Base-by-base conservation (phyloP, 2,329 filamentous ascomycete genomes). In the Trichoderma sp. region DNA sequence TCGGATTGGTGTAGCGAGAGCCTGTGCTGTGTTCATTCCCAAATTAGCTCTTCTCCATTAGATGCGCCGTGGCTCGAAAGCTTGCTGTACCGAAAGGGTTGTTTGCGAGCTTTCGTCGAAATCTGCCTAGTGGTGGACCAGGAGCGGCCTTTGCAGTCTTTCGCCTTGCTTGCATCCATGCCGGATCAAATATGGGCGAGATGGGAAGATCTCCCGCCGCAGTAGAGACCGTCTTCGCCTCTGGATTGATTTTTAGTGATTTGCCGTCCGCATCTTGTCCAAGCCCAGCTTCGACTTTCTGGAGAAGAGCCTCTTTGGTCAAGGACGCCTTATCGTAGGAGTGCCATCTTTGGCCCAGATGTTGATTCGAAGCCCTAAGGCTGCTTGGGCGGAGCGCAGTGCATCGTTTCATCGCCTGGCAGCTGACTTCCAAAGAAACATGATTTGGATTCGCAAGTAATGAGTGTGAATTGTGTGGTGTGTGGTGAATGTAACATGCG, bases 1-100 rank as follows among this genome's bases (percentile, higher is more conserved):
- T 66, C 91, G 87, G 26, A 90, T 68, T 0, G 88, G 87, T 0
- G 86, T 85, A 34, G 86, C 86, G 26, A 94, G 83, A 7, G 88
- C 86, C 55, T 83, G 83, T 3, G 90, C 90, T 91, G 66, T 28
- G 4, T 34, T 34, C 11, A 34, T 13, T 56, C 11, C 5, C n/a
- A n/a, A 28, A 56, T 74, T 37, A 74, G 72, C 59, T 14, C 10
- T 46, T n/a, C 55, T 59, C 10, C 49, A 10, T 30, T 8, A 16
- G 3, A 18, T 16, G 16, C 34, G 28, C 18, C n/a, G 28, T 43
- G n/a, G 16, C 59, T 52, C 30, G 26, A 39, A 34, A 34, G n/a
- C 14, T 16, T 8, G 14, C 32, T 80, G 34, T 80, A 91, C 89
- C 91, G 72, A 87, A 93, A 2, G 89, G 83, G 72, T 91, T 94